Percentiles rank a stretch among this genome's conserved stretches.
Evolutionary conservation across 2,329 filamentous ascomycete genomes (phyloP).

Genomic region (Xylaria sp.): DNA sequence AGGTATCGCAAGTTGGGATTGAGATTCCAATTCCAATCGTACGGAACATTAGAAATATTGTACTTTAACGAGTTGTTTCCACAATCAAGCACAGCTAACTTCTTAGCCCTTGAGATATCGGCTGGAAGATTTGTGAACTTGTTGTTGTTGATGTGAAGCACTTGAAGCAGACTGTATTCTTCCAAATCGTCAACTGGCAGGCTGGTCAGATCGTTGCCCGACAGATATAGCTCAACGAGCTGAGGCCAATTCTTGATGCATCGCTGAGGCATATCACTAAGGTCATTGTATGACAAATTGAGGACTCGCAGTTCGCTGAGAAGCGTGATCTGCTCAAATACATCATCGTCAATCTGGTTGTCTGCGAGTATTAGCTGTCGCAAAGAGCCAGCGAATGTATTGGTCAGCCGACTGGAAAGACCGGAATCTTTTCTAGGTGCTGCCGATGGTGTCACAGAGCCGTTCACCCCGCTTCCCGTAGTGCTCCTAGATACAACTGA

Average conservation of each 20-base stretch:
- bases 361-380: slow-evolving; percentile 88
- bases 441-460: slow-evolving; percentile 58
- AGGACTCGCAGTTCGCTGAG: slow-evolving; percentile 84
- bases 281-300: slow-evolving; percentile 93
- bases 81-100: slow-evolving; percentile 89
- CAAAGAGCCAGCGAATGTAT: slow-evolving; percentile 87
- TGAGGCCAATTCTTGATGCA: slow-evolving; percentile 90
- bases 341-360: slow-evolving; percentile 91
- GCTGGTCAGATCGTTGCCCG: slow-evolving; percentile 90
- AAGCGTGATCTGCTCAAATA: slow-evolving; percentile 88
- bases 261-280: slow-evolving; percentile 89
- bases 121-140: slow-evolving; percentile 96
- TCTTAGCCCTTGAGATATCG: slow-evolving; percentile 92
- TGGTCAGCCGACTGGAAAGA: slow-evolving; percentile 76
- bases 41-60: slow-evolving; percentile 98
- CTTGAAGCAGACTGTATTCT: slow-evolving; percentile 83
- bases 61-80: slow-evolving; percentile 96
- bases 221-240: slow-evolving; percentile 89
- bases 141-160: slow-evolving; percentile 95
- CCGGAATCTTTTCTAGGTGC: slow-evolving; percentile 84
- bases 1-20: slow-evolving; percentile 94
- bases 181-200: slow-evolving; percentile 93
- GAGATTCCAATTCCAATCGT: slow-evolving; percentile 99
- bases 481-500: slow-evolving; percentile 76
- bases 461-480: slow-evolving; percentile 51